Evolutionary conservation across 257 asterid species (phyloP), one percentile per base, ranked within the genome.

Genomic region (Scutellaria minor): DNA sequence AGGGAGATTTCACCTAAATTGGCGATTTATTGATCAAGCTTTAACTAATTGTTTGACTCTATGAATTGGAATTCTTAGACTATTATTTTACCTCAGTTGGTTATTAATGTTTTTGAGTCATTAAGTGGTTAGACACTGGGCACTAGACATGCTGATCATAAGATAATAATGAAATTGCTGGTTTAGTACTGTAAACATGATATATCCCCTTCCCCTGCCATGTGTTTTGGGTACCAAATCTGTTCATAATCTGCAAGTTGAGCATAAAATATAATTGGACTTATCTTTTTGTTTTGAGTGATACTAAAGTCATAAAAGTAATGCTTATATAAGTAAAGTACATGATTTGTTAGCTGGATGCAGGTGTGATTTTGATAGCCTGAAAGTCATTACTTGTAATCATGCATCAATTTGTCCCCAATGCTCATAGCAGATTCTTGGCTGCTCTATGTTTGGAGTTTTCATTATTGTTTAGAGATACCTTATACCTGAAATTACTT

Each of bases 1-100:
- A 4, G 55, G 31, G 42, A 20, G 54, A 46, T 54, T 7, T 22
- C 59, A 58, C 27, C 51, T 51, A 6, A 7, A 9, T 37, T 51
- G 37, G 66, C 1, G 35, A 70, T 70, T 18, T 64, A 44, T 10
- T 54, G 5, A 58, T 77, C 58, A 66, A 24, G 31, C 60, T 61
- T n/a, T 53, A 6, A 54, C 46, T 11, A 46, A 45, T 41, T 45
- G 18, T 12, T 27, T 44, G 53, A 44, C 45, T 13, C 3, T 41
- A 27, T 6, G 52, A 31, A 35, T 66, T 6, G 35, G 9, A 11
- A 6, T 65, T 53, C 37, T 66, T 56, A 31, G 62, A 65, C 68
- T 35, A 45, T 31, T 46, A 55, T 66, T 51, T 54, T 31, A 45
- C 46, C 52, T 40, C 56, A 40, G 77, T 41, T 31, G 5, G 37